A percentile compares a stretch with the other conserved stretches of the same genome.
Conservation (phyloP, 148 eudicot genomes). For the Suaeda aralocaspica region DNA sequence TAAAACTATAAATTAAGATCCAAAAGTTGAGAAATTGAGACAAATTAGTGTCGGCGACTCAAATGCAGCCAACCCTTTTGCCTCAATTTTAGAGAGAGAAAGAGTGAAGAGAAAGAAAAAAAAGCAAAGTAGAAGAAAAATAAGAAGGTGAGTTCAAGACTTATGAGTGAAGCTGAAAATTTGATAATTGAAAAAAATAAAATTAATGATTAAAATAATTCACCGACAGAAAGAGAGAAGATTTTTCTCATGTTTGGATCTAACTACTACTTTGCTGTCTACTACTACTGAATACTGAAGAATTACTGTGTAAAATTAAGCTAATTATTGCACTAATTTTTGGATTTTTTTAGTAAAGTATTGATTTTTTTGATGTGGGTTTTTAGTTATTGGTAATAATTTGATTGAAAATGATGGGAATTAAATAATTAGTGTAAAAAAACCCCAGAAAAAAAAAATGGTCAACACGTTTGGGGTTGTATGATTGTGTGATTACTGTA, state of each 20-base stretch:
- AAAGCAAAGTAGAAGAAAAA: not conserved
- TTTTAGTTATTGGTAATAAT: not conserved
- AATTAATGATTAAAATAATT: slow-evolving; percentile 3
- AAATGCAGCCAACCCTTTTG: slow-evolving; percentile 3
- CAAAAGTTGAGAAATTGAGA: not conserved
- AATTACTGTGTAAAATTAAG: not conserved
- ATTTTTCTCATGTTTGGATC: slow-evolving; percentile 23
- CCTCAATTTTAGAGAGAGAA: slow-evolving; percentile 2
- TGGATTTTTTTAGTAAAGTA: not conserved
- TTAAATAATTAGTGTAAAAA: not conserved
- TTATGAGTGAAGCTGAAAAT: not conserved
- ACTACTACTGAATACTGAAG: not conserved
- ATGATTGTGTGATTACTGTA: not conserved
- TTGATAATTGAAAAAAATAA: not conserved
- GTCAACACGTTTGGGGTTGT: not conserved
- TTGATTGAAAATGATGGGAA: not conserved
- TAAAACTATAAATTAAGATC: not conserved
- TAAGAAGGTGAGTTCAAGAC: not conserved
- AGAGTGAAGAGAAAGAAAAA: not conserved
- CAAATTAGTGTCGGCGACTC: slow-evolving; percentile 16
- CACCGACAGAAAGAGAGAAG: slow-evolving; percentile 25
- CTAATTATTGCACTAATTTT: not conserved
- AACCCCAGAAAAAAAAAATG: too few species aligned
- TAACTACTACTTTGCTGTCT: slow-evolving; percentile 13
- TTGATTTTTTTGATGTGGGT: not conserved